Base-by-base conservation (phyloP, 495 filamentous ascomycete genomes). In the Letharia columbiana region DNA sequence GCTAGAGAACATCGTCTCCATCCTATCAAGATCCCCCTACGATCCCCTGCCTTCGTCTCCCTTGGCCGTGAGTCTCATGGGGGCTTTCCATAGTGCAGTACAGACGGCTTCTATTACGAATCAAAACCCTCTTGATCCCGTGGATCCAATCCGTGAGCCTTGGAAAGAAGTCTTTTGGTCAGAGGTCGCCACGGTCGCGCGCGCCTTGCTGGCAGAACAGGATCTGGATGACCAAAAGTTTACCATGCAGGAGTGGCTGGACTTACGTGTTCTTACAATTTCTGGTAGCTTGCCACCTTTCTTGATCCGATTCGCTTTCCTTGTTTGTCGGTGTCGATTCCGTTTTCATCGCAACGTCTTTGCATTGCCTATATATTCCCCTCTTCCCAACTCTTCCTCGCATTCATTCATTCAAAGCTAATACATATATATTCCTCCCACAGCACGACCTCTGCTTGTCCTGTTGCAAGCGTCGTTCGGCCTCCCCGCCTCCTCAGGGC, bases 111-210 rank as follows among this genome's bases (percentile, higher is more conserved):
- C 62, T 12, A 49, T 63, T 3, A 12, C 4, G 18, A 7, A 54
- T 11, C 17, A 10, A 31, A 6, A 13, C 20, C 8, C 47, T 15
- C 8, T 17, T 4, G 8, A 12, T 41, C 3, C 47, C 18, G 39
- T 49, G 15, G 7, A 44, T 17, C 9, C 23, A 12, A 15, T 67
- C 45, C 49, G 42, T 41, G 59, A 69, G 31, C 39, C 66, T 20
- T 69, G 68, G 68, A 68, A 69, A n/a, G 23, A 33, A 2, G 40
- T 49, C 4, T 69, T 69, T 20, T 68, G 66, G 66, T 57, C 47
- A 28, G 68, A 69, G 47, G 41, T 69, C 13, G 39, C 56, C 9
- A 60, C 50, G 7, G 66, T 69, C 7, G 60, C 68, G n/a, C 59
- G 60, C 35, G 66, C 68, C n/a, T 45, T 69, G 50, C 58, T 68